Base-by-base conservation (phyloP, 2,329 filamentous ascomycete species). In the Colletotrichum sp. region DNA sequence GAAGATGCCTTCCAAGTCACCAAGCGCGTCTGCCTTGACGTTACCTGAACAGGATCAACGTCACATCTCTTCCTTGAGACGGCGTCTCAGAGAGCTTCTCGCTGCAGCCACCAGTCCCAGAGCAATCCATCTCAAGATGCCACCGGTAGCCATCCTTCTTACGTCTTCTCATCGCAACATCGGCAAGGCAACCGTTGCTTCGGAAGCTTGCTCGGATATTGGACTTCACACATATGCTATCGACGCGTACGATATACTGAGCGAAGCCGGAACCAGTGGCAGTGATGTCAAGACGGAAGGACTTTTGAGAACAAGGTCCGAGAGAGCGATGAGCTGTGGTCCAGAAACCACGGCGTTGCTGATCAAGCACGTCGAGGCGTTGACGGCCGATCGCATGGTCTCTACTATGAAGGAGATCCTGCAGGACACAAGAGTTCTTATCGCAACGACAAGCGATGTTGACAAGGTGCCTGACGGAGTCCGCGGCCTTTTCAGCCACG, bases 231-330 rank as follows among this genome's bases (percentile, higher is more conserved):
- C 93, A 0, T 99, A 98, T 82, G 86, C 92, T 1, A 95, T 99
- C 68, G 96, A 99, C 83, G 95, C 95, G 0, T 98, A 98, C 81
- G 97, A 99, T 80, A 95, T 99, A 57, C 88, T 98, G 6, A 96
- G 95, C n/a, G 96, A 99, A 83, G 95, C 95, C 16, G 94, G 94
- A 60, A 94, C 94, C 1, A 95, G 95, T 69, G 95, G 95, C 10
- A 94, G 95, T 71, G 97, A 99, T 82, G 94, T 98, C 32, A 98
- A 99, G 85, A 98, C 96, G 0, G 96, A 98, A 82, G 96, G 95
- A 1, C 95, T 98, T 79, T 87, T 99, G 18, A 94, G 97, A 81
- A 95, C 95, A 6, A 92, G 97, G 67, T 95, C 96, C 2, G 97
- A 98, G 77, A 91, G 97, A 74, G 97, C 96, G 9, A 93, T 98